Base-by-base conservation (phyloP, 129 eudicot genomes). In the Lactuca sativa region DNA sequence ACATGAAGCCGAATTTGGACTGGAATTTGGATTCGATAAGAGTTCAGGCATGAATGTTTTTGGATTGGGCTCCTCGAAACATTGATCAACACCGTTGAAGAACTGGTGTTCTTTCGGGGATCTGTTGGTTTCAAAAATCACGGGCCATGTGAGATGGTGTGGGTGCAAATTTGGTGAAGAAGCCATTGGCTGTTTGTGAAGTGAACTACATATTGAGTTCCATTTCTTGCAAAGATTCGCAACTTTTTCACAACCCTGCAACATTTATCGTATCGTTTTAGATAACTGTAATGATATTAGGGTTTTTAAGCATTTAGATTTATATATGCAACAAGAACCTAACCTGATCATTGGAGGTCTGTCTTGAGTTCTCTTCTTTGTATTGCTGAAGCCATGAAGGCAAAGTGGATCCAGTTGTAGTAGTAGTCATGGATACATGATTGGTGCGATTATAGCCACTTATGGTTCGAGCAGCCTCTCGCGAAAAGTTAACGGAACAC, bases 1-100 rank as follows among this genome's bases (percentile, higher is more conserved):
- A 9, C 92, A 91, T 18, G 97, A 91, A 76, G 95, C 92, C 9
- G 97, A 91, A 70, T 88, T 91, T 3, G 97, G 96, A 62, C 88
- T 91, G 1, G 97, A 91, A 67, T 88, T 88, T 1, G 97, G 96
- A 75, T 91, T 90, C 18, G 95, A 90, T 52, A 90, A 59, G 52
- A 90, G 97, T 15, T 90, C 97, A 0, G 97, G 97, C 66, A 74
- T 65, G 72, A 52, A 41, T 0, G 59, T 53, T 59, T 64, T 70
- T 11, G 76, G 69, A 9, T 70, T 80, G 25, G 85, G 65, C 32
- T 83, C 73, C 4, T 74, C 69, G 14, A 71, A 77, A 62, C 73
- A 73, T 34, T 55, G n/a, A 47, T 47, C 77, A n/a, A 32, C 76
- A 8, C 71, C 70, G 32, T 57, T 31, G 52, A 86, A 77, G 70